phyloP scores from a whole-genome alignment of 1,139 yeast genomes.

The Yarrowia galli region DNA sequence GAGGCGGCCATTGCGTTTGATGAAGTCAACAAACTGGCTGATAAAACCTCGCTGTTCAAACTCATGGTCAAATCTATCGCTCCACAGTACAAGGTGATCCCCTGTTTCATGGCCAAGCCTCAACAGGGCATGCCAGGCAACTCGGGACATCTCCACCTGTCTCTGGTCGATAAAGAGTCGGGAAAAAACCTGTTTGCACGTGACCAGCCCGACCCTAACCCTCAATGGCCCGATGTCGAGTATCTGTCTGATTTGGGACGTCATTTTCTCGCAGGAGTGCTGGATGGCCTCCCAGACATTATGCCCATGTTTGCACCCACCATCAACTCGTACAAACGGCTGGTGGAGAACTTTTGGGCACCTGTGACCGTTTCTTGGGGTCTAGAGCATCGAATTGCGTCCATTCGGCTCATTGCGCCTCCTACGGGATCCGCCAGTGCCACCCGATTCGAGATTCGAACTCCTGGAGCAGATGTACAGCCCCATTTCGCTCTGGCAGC shows the following conservation, averaged over 20 bases:
- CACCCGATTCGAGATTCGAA: slow-evolving; percentile 51
- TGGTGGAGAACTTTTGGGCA: slow-evolving; percentile 54
- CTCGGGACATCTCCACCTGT: slow-evolving; percentile 52
- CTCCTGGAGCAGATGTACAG: slow-evolving; percentile 53
- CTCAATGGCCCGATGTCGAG: slow-evolving; percentile 48
- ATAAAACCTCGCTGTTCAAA: slow-evolving; percentile 50
- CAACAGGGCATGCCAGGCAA: slow-evolving; percentile 52
- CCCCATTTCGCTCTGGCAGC: slow-evolving; percentile 53
- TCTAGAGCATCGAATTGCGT: slow-evolving; percentile 52
- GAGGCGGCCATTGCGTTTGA: slow-evolving; percentile 52
- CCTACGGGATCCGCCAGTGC: slow-evolving; percentile 47
- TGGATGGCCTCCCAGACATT: slow-evolving; percentile 50
- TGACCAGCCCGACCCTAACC: slow-evolving; percentile 44
- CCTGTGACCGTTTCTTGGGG: slow-evolving; percentile 54
- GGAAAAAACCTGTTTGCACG: slow-evolving; percentile 50
- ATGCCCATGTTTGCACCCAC: slow-evolving; percentile 53
- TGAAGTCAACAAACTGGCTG: slow-evolving; percentile 49
- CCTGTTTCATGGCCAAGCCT: slow-evolving; percentile 54
- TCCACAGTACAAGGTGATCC: slow-evolving; percentile 48
- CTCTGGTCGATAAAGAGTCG: slow-evolving; percentile 45
- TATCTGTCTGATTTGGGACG: slow-evolving; percentile 50
- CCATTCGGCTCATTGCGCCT: slow-evolving; percentile 50
- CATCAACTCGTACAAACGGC: slow-evolving; percentile 52
- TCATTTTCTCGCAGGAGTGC: slow-evolving; percentile 51
- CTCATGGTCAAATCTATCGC: slow-evolving; percentile 50